Conservation (phyloP, 202 grass and related monocot genomes). For the Zoysia matrella region DNA sequence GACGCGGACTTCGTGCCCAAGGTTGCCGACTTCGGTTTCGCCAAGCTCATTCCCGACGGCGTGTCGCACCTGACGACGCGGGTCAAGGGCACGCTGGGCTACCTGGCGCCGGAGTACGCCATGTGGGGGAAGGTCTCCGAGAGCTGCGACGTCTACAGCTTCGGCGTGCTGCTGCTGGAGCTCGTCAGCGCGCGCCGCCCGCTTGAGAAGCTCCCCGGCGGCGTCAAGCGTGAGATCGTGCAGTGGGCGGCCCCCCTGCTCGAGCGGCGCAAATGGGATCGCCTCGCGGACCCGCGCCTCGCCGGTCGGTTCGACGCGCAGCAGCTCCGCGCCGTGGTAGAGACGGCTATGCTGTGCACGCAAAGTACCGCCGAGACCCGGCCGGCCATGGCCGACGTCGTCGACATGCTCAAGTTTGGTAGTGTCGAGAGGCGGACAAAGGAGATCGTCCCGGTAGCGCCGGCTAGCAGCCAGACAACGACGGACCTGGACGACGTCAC, state of each 20-base stretch:
- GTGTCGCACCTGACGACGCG: slow-evolving; percentile 73
- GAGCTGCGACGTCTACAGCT: slow-evolving; percentile 83
- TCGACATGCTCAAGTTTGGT: slow-evolving; percentile 57
- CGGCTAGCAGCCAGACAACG: slow-evolving; percentile 29
- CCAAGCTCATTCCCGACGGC: slow-evolving; percentile 77
- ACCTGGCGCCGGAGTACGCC: slow-evolving; percentile 83
- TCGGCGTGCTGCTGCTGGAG: slow-evolving; percentile 75
- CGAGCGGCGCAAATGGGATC: slow-evolving; percentile 62
- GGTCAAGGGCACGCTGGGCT: slow-evolving; percentile 79
- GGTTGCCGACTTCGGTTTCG: slow-evolving; percentile 82
- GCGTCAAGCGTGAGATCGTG: slow-evolving; percentile 67
- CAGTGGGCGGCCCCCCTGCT: slow-evolving; percentile 65
- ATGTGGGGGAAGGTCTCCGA: slow-evolving; percentile 85
- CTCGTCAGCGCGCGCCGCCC: slow-evolving; percentile 57
- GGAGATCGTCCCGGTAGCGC: slow-evolving; percentile 47
- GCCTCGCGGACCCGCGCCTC: slow-evolving; percentile 59
- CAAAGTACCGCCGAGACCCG: slow-evolving; percentile 42
- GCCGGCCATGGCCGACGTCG: slow-evolving; percentile 61
- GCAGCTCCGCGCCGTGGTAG: slow-evolving; percentile 51
- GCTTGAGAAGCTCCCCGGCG: slow-evolving; percentile 64
- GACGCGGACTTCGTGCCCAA: slow-evolving; percentile 68
- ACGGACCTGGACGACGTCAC: slow-evolving; percentile 46
- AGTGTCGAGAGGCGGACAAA: slow-evolving; percentile 41
- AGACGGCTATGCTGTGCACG: slow-evolving; percentile 61
- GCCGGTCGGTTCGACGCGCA: slow-evolving; percentile 51